Conservation (phyloP, 2,329 filamentous ascomycete genomes). For the Colletotrichum sp. region DNA sequence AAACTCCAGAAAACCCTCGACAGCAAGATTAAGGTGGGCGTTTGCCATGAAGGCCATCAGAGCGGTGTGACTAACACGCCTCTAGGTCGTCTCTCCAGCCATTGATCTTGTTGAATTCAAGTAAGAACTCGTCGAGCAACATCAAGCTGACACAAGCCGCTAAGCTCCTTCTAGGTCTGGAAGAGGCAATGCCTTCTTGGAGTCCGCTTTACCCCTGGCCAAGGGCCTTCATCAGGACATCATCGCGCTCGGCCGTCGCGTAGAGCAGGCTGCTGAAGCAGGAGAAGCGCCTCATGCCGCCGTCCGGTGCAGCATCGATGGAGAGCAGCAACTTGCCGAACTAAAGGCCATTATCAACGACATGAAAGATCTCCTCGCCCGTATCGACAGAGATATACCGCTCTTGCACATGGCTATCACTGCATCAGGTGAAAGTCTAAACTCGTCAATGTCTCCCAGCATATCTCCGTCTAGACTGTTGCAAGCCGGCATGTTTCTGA, state of each 20-base stretch:
- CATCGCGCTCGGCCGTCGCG: conserved; percentile 74
- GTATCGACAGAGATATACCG: conserved; percentile 91
- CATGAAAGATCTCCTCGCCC: conserved; percentile 74
- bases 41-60: neutral
- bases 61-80: neutral
- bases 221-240: conserved; percentile 86
- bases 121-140: conserved; percentile 44
- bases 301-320: conserved; percentile 48
- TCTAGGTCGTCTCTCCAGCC: conserved; percentile 82
- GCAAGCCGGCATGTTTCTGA: conserved; percentile 91
- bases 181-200: conserved; percentile 66
- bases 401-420: conserved; percentile 93
- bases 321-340: conserved; percentile 65
- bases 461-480: conserved; percentile 90
- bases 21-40: conserved; percentile 78
- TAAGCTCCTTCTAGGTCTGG: conserved; percentile 47
- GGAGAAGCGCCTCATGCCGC: conserved; percentile 57
- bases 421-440: conserved; percentile 87
- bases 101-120: conserved; percentile 94
- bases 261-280: conserved; percentile 72
- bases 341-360: conserved; percentile 74
- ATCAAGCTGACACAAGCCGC: neutral
- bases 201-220: conserved; percentile 83
- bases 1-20: conserved; percentile 76
- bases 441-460: conserved; percentile 77